Evolutionary conservation across 2,329 filamentous ascomycete genomes (phyloP).

Genomic region (Paecilomyces fulvus): DNA sequence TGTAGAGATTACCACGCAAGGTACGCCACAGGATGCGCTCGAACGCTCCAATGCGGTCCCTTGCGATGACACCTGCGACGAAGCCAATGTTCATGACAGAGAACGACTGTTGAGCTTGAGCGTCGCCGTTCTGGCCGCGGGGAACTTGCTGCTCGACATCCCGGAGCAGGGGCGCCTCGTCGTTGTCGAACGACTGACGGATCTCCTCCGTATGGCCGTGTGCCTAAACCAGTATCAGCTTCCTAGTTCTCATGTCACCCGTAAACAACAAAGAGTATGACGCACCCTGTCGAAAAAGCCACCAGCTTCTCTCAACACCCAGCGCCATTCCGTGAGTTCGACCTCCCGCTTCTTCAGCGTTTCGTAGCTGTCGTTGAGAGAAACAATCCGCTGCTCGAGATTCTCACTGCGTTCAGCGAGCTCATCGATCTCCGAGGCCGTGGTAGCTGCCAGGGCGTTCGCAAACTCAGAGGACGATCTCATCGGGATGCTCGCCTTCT

Average conservation of each 20-base stretch:
- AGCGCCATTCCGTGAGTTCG: slow-evolving; percentile 95
- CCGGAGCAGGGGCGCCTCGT: slow-evolving; percentile 85
- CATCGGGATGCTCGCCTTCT: slow-evolving; percentile 78
- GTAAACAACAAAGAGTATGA: slow-evolving; percentile 2
- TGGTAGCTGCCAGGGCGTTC: slow-evolving; percentile 76
- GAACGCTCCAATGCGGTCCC: slow-evolving; percentile 88
- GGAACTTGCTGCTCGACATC: slow-evolving; percentile 76
- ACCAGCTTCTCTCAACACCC: slow-evolving; percentile 91
- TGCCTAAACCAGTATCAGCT: slow-evolving; percentile 41
- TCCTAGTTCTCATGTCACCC: background rate
- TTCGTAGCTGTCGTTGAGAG: slow-evolving; percentile 96
- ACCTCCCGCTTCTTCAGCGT: slow-evolving; percentile 96
- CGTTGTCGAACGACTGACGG: slow-evolving; percentile 72
- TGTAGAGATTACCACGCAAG: slow-evolving; percentile 94
- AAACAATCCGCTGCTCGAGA: slow-evolving; percentile 82
- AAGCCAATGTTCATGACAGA: slow-evolving; percentile 99
- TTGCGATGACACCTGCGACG: slow-evolving; percentile 87
- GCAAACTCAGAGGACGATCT: slow-evolving; percentile 86
- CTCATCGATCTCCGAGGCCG: slow-evolving; percentile 92
- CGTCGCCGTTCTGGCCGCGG: slow-evolving; percentile 52
- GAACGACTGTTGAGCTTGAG: slow-evolving; percentile 71
- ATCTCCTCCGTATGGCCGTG: slow-evolving; percentile 97
- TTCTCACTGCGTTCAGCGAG: slow-evolving; percentile 85
- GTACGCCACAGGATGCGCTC: slow-evolving; percentile 97
- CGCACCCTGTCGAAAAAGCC: slow-evolving; percentile 81